phyloP scores from a whole-genome alignment of 495 filamentous ascomycete genomes.

The Usnea hakonensis region DNA sequence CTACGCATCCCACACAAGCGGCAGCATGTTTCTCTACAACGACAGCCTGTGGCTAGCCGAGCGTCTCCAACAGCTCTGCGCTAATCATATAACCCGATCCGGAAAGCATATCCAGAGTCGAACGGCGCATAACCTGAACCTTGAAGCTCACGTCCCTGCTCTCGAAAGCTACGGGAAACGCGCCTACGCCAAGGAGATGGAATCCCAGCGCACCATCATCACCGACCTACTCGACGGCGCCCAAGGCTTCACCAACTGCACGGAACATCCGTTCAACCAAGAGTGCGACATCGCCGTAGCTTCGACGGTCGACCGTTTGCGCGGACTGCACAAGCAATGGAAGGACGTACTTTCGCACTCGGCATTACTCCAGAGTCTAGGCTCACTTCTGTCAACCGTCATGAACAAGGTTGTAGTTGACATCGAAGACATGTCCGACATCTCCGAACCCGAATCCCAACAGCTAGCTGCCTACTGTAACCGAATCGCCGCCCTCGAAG shows the following conservation, averaged over 20 bases:
- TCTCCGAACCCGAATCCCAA: slow-evolving; percentile 80
- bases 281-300: slow-evolving; percentile 67
- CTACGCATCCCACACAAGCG: slow-evolving; percentile 59
- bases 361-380: slow-evolving; percentile 75
- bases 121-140: slow-evolving; percentile 44
- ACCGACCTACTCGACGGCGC: slow-evolving; percentile 76
- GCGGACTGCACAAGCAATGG: slow-evolving; percentile 66
- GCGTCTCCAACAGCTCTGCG: slow-evolving; percentile 52
- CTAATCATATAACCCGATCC: background rate
- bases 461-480: slow-evolving; percentile 66
- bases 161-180: slow-evolving; percentile 74
- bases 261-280: slow-evolving; percentile 50
- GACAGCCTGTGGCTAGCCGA: slow-evolving; percentile 74
- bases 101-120: slow-evolving; percentile 7
- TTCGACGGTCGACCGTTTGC: slow-evolving; percentile 58
- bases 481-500: slow-evolving; percentile 60
- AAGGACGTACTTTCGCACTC: slow-evolving; percentile 71
- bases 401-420: slow-evolving; percentile 76
- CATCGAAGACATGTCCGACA: slow-evolving; percentile 76
- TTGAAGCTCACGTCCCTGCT: slow-evolving; percentile 62
- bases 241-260: slow-evolving; percentile 56
- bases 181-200: slow-evolving; percentile 81
- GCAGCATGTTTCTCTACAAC: slow-evolving; percentile 92
- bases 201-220: slow-evolving; percentile 72
- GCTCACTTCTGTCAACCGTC: slow-evolving; percentile 71